These are phyloP conservation scores for Suillus subaureus DNA, from an alignment of 768 basidiomycete genomes.

Conservation along the genomic window DNA sequence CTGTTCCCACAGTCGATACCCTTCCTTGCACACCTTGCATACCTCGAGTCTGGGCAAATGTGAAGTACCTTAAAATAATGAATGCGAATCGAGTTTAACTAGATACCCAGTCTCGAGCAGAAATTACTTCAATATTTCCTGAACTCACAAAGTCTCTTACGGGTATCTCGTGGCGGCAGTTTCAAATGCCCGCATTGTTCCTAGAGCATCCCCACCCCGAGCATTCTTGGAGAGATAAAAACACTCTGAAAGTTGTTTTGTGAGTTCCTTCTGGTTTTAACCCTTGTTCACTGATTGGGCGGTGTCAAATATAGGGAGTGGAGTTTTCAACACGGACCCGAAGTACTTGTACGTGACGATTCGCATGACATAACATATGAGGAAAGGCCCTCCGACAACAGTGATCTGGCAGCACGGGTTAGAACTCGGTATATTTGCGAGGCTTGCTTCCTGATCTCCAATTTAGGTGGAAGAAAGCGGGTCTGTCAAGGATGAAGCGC, in stretches of 20 bases:
- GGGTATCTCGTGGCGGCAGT: slow-evolving; percentile 30
- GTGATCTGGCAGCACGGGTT: not conserved
- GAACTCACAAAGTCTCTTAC: slow-evolving; percentile 22
- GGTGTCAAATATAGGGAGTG: not conserved
- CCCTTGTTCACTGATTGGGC: not conserved
- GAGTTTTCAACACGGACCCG: not conserved
- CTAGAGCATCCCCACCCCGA: slow-evolving; percentile 15
- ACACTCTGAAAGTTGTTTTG: slow-evolving; percentile 24
- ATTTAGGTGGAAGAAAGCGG: slow-evolving; percentile 1
- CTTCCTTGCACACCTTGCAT: slow-evolving; percentile 13
- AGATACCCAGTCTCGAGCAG: slow-evolving; percentile 22
- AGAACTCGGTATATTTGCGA: not conserved
- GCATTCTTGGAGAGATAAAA: slow-evolving; percentile 22
- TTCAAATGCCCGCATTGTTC: slow-evolving; percentile 28
- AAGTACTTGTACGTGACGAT: not conserved
- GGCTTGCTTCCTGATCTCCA: not conserved
- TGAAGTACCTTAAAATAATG: slow-evolving; percentile 17
- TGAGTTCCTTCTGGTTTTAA: slow-evolving; percentile 14
- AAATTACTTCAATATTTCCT: slow-evolving; percentile 26
- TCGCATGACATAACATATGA: not conserved
- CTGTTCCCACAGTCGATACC: not conserved
- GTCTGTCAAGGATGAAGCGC: no score
- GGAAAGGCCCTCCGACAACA: not conserved
- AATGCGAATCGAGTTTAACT: slow-evolving; percentile 7
- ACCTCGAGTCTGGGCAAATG: slow-evolving; percentile 32